Base-by-base conservation (phyloP, 73 alveolate species). In the Blepharisma stoltei region DNA sequence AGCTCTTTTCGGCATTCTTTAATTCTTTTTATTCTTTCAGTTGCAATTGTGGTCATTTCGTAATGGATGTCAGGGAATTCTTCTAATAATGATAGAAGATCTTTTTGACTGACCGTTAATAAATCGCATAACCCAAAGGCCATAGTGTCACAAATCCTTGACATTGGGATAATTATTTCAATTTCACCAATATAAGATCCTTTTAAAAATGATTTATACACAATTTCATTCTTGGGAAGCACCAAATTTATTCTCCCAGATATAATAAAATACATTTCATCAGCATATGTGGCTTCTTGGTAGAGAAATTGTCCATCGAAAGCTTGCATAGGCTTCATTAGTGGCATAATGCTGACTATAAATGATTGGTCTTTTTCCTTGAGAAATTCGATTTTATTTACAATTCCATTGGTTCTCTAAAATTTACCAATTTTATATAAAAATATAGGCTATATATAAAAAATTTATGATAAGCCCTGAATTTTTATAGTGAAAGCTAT, bases 161-260 rank as follows among this genome's bases (percentile, higher is more conserved):
- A 23, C 25, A 66, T 71, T 27, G 75, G 68, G 78, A 49, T 76
- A 21, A 81, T 49, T 11, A 80, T 32, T 53, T 81, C 88, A 25
- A 81, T 81, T 78, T 81, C 88, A 41, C 88, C 88, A 76, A 81
- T 76, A 25, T 67, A 73, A 25, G 78, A 43, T 81, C 88, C 88
- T 76, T 70, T 53, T 14, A 69, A 9, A 82, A 76, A 43, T 0
- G 83, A 54, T 23, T 80, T 76, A 71, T 49, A 71, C 5, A 77
- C 55, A 4, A 69, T 6, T 49, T 81, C 73, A 11, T 80, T 76
- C 38, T 32, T 54, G 6, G 54, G 68, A 81, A 53, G 50, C 38
- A 68, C 43, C 9, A 81, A 55, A 50, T 78, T 48, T 0, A 81
- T 80, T 49, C 55, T 81, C 44, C 88, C 88, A 21, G 75, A 23